Evolutionary conservation across 1,284 basidiomycete species (phyloP).

Genomic region (Taiwanofungus camphoratus): DNA sequence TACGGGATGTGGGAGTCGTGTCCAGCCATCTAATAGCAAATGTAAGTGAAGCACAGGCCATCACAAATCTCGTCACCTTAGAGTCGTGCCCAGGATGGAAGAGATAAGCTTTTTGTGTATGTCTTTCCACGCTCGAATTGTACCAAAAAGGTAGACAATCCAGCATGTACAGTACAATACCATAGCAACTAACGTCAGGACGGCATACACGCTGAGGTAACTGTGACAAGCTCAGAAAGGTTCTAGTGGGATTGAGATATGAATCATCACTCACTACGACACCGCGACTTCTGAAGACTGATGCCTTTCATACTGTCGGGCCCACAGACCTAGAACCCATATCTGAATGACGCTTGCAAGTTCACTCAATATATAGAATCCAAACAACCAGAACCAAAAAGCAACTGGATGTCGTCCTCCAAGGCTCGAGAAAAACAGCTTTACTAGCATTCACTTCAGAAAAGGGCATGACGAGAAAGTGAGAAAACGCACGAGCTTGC

Average conservation of each 20-base stretch:
- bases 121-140: slow-evolving; percentile 45
- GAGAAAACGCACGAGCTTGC: slow-evolving; percentile 20
- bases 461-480: slow-evolving; percentile 19
- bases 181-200: slow-evolving; percentile 29
- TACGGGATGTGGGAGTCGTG: slow-evolving; percentile 46
- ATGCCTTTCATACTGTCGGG: slow-evolving; percentile 21
- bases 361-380: slow-evolving; percentile 20
- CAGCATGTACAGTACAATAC: slow-evolving; percentile 43
- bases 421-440: slow-evolving; percentile 26
- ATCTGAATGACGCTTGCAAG: slow-evolving; percentile 10
- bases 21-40: slow-evolving; percentile 37
- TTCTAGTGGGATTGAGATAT: neutral
- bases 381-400: slow-evolving; percentile 30
- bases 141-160: slow-evolving; percentile 45
- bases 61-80: slow-evolving; percentile 29
- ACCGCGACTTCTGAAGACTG: slow-evolving; percentile 8
- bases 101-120: slow-evolving; percentile 50
- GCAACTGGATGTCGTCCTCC: slow-evolving; percentile 24
- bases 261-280: slow-evolving; percentile 21
- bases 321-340: slow-evolving; percentile 19
- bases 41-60: slow-evolving; percentile 3
- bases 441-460: slow-evolving; percentile 26
- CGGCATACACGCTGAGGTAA: slow-evolving; percentile 39
- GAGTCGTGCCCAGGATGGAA: slow-evolving; percentile 46
- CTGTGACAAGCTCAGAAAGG: slow-evolving; percentile 14